Evolutionary conservation across 1,139 yeast species (phyloP).

Genomic region (Blastobotrys elegans): DNA sequence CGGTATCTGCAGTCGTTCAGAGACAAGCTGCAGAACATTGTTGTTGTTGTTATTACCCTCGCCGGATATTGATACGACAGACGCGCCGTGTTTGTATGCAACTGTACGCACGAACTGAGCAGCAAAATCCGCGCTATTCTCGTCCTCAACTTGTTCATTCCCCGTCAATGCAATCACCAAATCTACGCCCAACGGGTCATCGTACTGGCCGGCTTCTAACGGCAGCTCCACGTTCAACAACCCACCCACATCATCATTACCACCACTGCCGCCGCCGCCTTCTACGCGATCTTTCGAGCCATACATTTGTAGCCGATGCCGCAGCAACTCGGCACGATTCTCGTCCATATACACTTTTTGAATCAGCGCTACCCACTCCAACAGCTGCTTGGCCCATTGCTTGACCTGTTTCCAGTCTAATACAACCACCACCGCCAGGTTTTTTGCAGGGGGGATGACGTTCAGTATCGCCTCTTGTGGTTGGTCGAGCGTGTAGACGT

Average conservation of each 20-base stretch:
- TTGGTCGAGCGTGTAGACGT: slow-evolving; percentile 31
- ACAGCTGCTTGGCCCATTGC: slow-evolving; percentile 22
- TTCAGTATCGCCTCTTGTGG: background rate
- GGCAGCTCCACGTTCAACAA: slow-evolving; percentile 26
- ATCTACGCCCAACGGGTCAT: slow-evolving; percentile 32
- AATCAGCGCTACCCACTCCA: slow-evolving; percentile 23
- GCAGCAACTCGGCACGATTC: slow-evolving; percentile 15
- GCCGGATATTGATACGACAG: slow-evolving; percentile 25
- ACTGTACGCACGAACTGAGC: slow-evolving; percentile 55
- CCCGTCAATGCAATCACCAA: slow-evolving; percentile 29
- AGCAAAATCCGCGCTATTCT: slow-evolving; percentile 28
- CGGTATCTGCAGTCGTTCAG: slow-evolving; percentile 27
- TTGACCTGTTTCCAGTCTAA: slow-evolving; percentile 25
- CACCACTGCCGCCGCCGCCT: slow-evolving; percentile 7
- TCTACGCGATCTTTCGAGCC: slow-evolving; percentile 12
- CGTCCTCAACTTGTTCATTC: slow-evolving; percentile 18
- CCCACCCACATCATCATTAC: slow-evolving; percentile 3
- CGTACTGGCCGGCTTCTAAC: slow-evolving; percentile 33
- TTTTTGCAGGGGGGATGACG: background rate
- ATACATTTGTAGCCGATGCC: slow-evolving; percentile 21
- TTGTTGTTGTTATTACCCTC: slow-evolving; percentile 4
- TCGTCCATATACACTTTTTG: background rate
- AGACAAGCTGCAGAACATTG: slow-evolving; percentile 20
- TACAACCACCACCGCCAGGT: slow-evolving; percentile 19
- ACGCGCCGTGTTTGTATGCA: slow-evolving; percentile 42